Evolutionary conservation across 202 grass and related monocot genomes (phyloP).

Genomic region (Alloteropsis angusta): DNA sequence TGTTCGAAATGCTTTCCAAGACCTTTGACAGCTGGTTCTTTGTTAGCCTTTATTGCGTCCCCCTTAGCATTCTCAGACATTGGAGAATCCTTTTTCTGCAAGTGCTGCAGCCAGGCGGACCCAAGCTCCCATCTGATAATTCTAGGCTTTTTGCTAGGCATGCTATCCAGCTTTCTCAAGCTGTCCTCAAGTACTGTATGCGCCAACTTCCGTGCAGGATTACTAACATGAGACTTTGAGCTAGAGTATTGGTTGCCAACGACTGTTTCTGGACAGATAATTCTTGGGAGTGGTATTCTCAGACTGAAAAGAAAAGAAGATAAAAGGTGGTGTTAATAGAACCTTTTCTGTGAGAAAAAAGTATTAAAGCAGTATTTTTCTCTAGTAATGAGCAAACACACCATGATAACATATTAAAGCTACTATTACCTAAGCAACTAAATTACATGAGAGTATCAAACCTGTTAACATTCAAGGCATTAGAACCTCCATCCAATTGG

Average conservation of each 20-base stretch:
- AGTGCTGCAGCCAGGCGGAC: constrained; percentile 71
- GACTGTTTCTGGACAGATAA: constrained; percentile 28
- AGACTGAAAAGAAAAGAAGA: constrained; percentile 47
- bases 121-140: constrained; percentile 93
- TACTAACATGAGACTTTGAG: constrained; percentile 30
- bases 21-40: constrained; percentile 70
- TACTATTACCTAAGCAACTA: constrained; percentile 9
- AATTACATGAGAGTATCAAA: constrained; percentile 23
- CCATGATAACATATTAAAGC: background rate
- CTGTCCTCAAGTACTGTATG: constrained; percentile 54
- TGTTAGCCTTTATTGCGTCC: constrained; percentile 28
- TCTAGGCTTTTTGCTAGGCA: constrained; percentile 31
- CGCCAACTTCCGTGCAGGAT: constrained; percentile 51
- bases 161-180: constrained; percentile 56
- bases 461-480: constrained; percentile 95
- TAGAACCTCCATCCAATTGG: constrained; percentile 77
- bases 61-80: constrained; percentile 28
- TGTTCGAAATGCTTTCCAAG: constrained; percentile 88
- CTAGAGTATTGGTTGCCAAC: constrained; percentile 31
- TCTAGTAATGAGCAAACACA: background rate
- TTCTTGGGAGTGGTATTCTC: constrained; percentile 56
- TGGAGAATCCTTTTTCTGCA: constrained; percentile 75
- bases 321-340: constrained; percentile 1
- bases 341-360: background rate
- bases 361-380: background rate